Evolutionary conservation across 139 green algal species (phyloP).

Genomic region (Closterium sp.): DNA sequence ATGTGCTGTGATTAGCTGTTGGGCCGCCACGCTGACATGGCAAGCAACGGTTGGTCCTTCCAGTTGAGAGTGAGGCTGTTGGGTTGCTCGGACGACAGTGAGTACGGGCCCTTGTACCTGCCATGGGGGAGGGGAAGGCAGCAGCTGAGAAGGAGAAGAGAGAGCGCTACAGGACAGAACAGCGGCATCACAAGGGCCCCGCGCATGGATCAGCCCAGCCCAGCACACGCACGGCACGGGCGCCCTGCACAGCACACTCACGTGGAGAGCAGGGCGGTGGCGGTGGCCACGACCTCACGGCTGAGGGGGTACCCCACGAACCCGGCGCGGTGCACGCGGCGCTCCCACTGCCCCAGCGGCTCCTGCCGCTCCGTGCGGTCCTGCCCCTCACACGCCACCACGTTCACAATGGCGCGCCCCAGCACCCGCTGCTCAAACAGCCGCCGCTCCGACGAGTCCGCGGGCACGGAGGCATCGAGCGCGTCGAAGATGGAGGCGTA

Average conservation of each 20-base stretch:
- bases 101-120: not conserved
- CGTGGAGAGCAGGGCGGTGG: conserved; percentile 9
- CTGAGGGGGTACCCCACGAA: conserved; percentile 19
- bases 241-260: not conserved
- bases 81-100: not conserved
- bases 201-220: too few species aligned
- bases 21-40: conserved; percentile 33
- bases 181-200: not conserved
- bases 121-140: not conserved
- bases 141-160: not conserved
- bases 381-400: conserved; percentile 29
- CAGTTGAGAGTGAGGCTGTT: conserved; percentile 37
- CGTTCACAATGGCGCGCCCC: conserved; percentile 40
- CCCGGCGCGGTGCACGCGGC: conserved; percentile 3
- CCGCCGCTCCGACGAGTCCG: not conserved
- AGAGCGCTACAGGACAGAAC: not conserved
- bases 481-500: conserved; percentile 28
- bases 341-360: conserved; percentile 18
- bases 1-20: not conserved
- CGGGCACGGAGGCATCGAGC: conserved; percentile 12
- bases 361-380: conserved; percentile 11
- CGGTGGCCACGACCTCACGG: conserved; percentile 2
- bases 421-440: conserved; percentile 33
- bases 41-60: conserved; percentile 30
- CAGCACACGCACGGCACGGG: too few species aligned